phyloP scores from a whole-genome alignment of 1,284 basidiomycete genomes.

The Malassezia sympodialis region DNA sequence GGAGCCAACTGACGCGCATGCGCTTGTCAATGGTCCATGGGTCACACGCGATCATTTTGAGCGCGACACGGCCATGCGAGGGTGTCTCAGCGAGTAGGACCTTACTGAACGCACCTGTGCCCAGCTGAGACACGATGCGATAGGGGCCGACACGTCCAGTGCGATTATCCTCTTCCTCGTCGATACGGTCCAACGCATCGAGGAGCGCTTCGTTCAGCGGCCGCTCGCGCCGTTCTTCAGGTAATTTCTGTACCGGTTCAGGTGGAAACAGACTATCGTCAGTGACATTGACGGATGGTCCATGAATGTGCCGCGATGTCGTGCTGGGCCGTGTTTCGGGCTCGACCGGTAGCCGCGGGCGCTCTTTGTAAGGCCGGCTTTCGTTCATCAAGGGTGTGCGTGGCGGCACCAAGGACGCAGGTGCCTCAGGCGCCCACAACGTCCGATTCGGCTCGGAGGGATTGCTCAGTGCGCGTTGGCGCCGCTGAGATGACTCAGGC shows the following conservation, averaged over 20 bases:
- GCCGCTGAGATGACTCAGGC: neutral
- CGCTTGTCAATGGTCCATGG: slow-evolving; percentile 57
- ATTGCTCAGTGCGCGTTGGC: slow-evolving; percentile 16
- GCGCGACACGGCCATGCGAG: slow-evolving; percentile 57
- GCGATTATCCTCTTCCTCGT: slow-evolving; percentile 33
- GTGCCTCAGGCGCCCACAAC: neutral
- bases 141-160: slow-evolving; percentile 31
- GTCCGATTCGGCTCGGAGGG: neutral
- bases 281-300: slow-evolving; percentile 24
- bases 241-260: neutral
- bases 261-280: slow-evolving; percentile 20
- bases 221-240: neutral
- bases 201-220: neutral
- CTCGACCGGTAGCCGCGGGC: neutral
- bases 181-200: slow-evolving; percentile 17
- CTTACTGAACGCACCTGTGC: slow-evolving; percentile 43
- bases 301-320: slow-evolving; percentile 20
- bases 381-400: neutral
- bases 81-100: slow-evolving; percentile 26
- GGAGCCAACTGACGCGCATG: slow-evolving; percentile 69
- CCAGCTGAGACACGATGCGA: slow-evolving; percentile 30
- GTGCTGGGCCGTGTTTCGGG: neutral
- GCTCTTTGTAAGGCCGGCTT: neutral
- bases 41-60: slow-evolving; percentile 68
- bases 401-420: neutral